phyloP scores from a whole-genome alignment of 805 yeast genomes.

The Pichia membranifaciens region DNA sequence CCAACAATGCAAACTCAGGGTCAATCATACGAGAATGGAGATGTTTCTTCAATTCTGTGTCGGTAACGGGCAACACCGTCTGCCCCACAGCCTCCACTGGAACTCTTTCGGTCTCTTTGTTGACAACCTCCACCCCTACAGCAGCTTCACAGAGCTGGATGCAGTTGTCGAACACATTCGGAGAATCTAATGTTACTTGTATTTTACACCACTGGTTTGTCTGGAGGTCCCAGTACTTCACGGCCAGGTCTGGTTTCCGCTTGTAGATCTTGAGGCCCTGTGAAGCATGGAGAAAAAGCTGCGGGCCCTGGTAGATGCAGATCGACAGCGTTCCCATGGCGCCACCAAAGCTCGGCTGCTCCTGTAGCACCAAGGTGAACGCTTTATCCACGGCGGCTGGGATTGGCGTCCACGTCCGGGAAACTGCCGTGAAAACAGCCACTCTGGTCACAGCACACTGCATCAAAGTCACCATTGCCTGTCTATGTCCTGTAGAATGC shows the following conservation, averaged over 20 bases:
- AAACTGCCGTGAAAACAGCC: too few species aligned
- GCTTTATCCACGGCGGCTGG: too few species aligned
- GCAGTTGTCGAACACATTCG: background rate
- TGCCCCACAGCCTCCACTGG: background rate
- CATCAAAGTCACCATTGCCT: too few species aligned
- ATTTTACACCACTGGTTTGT: constrained; percentile 3
- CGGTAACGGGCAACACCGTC: background rate
- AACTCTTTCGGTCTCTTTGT: constrained; percentile 1
- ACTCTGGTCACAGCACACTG: too few species aligned
- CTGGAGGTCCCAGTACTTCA: constrained; percentile 1
- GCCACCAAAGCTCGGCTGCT: too few species aligned
- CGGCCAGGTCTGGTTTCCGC: constrained; percentile 1
- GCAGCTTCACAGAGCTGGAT: background rate
- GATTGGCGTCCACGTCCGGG: too few species aligned
- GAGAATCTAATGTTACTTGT: background rate
- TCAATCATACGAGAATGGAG: background rate
- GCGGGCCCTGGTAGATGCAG: too few species aligned
- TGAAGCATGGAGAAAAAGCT: too few species aligned
- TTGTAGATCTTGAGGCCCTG: constrained; percentile 1
- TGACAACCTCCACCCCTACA: background rate
- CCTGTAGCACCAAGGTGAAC: too few species aligned
- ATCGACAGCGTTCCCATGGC: too few species aligned
- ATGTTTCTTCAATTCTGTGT: background rate
- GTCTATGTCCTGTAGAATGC: too few species aligned
- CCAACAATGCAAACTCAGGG: background rate